phyloP scores from a whole-genome alignment of 2,329 filamentous ascomycete genomes.

The Aspergillus quadricinctus region DNA sequence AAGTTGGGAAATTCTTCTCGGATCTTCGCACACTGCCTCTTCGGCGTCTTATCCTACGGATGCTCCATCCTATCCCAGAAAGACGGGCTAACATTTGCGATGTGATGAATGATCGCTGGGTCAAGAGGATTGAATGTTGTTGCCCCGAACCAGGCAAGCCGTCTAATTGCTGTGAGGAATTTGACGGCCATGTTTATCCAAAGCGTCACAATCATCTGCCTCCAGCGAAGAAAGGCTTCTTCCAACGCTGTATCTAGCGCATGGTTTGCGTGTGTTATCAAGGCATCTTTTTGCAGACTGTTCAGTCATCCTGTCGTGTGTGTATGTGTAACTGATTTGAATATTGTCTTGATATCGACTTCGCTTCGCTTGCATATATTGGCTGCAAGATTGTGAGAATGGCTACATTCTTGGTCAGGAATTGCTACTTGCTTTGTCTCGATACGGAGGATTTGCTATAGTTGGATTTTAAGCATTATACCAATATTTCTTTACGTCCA shows the following conservation, averaged over 20 bases:
- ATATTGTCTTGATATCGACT: background rate
- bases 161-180: background rate
- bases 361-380: background rate
- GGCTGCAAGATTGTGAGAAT: background rate
- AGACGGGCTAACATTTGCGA: conserved; percentile 67
- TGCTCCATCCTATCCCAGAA: conserved; percentile 74
- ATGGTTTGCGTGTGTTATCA: conserved; percentile 25
- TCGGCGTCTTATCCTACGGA: conserved; percentile 67
- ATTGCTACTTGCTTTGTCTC: background rate
- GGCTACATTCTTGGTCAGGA: background rate
- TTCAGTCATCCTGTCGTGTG: conserved; percentile 3
- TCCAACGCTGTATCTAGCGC: conserved; percentile 12
- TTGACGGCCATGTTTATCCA: background rate
- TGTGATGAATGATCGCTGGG: conserved; percentile 65
- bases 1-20: conserved; percentile 61
- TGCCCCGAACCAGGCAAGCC: conserved; percentile 47
- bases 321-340: background rate
- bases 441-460: background rate
- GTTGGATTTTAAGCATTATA: background rate
- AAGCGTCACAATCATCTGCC: conserved; percentile 30
- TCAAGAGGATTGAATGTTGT: conserved; percentile 74
- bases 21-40: conserved; percentile 48
- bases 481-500: background rate
- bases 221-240: conserved; percentile 23
- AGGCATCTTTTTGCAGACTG: conserved; percentile 5